Base-by-base conservation (phyloP, 441 rosid species). In the Macaranga tanarius region DNA sequence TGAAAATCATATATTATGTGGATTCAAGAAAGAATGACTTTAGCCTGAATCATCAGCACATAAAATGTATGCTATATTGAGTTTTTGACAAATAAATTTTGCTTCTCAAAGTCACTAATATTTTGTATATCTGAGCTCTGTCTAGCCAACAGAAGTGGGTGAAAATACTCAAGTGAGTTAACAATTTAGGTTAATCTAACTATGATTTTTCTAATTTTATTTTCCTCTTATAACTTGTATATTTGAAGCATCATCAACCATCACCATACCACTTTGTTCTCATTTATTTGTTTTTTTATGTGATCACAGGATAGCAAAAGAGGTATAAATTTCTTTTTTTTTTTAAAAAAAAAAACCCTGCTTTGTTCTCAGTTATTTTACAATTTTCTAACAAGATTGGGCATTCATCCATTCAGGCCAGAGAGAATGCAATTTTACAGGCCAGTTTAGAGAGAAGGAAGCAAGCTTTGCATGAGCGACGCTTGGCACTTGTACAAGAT, bases 361-460 rank as follows among this genome's bases (percentile, higher is more conserved):
- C 31, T 28, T 28, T 76, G 25, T 76, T 63, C 64, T 59, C 34
- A 66, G 42, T 59, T 71, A 26, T 69, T 28, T 28, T 28, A 3
- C 31, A 28, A 1, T 77, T 73, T 38, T 38, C 73, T 85, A 73
- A 80, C 54, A 45, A 50, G 51, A 62, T 80, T 68, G 64, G 31
- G 71, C 64, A 51, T 64, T 69, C 57, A 56, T 83, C 61, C 74
- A 54, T 78, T 76, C 75, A 95, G 99, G 95, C 99, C 68, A 85
- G 97, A 84, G 99, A 96, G 76, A 95, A 93, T 83, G 97, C 99
- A 73, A 88, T 93, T 83, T 83, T 95, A 69, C 99, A 95, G 81
- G 98, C 96, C 81, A 95, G 98, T 85, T 80, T 95, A 81, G 98
- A 95, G 86, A 86, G 97, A 84, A 90, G 99, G 86, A 95, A 95